phyloP scores from a whole-genome alignment of 1,284 basidiomycete species.

The Leccinum pachyderme region DNA sequence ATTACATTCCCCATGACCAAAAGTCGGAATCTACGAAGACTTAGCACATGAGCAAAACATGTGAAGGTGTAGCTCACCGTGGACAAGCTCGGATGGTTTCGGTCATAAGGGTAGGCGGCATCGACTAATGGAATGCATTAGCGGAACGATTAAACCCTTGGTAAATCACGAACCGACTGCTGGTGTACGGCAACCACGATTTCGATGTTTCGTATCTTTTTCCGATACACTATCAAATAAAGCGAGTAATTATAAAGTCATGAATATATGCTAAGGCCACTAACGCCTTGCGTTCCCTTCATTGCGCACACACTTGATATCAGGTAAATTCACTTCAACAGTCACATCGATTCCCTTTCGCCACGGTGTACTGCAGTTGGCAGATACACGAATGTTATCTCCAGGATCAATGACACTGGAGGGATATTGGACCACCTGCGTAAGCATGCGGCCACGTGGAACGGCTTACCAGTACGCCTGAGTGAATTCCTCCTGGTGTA shows the following conservation, averaged over 20 bases:
- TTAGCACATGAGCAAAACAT: neutral
- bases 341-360: neutral
- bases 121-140: neutral
- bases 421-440: too few species aligned
- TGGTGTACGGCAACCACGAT: conserved; percentile 9
- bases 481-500: conserved; percentile 5
- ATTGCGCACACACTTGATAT: conserved; percentile 6
- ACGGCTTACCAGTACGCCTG: conserved; percentile 6
- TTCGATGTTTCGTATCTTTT: conserved; percentile 12
- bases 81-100: conserved; percentile 7
- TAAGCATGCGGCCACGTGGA: neutral
- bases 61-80: conserved; percentile 1
- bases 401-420: conserved; percentile 3
- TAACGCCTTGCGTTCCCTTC: conserved; percentile 6
- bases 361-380: neutral
- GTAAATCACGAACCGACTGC: conserved; percentile 4
- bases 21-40: conserved; percentile 13
- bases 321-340: conserved; percentile 4
- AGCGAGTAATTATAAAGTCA: neutral
- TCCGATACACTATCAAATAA: conserved; percentile 10
- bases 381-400: conserved; percentile 1
- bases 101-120: neutral
- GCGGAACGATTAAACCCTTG: neutral
- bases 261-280: neutral
- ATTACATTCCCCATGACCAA: conserved; percentile 19